A percentile compares a stretch with the other conserved stretches of the same genome.
phyloP scores from a whole-genome alignment of 768 basidiomycete species.

The Suillus ampliporus region DNA sequence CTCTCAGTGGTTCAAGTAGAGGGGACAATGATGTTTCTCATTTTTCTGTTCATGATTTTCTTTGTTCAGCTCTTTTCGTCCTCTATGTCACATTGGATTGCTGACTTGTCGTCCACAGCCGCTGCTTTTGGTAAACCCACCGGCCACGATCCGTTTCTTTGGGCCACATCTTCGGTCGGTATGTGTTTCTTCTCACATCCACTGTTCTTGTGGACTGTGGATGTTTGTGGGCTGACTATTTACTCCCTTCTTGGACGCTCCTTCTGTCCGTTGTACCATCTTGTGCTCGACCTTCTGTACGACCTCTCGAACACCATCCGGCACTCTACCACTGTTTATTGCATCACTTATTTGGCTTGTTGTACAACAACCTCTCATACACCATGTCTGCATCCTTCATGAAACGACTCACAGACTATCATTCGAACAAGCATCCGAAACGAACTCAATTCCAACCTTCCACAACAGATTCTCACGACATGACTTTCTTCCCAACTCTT shows the following conservation, averaged over 20 bases:
- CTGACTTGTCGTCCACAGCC: slow-evolving; percentile 31
- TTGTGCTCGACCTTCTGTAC: background rate
- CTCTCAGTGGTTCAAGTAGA: slow-evolving; percentile 27
- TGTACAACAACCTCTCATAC: slow-evolving; percentile 22
- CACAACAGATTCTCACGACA: slow-evolving; percentile 43
- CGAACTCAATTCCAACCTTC: slow-evolving; percentile 37
- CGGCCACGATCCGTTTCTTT: slow-evolving; percentile 30
- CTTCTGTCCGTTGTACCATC: background rate
- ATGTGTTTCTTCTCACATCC: slow-evolving; percentile 34
- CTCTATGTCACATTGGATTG: slow-evolving; percentile 13
- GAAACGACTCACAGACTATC: slow-evolving; percentile 46
- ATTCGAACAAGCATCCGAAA: slow-evolving; percentile 53
- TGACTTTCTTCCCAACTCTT: slow-evolving; percentile 58
- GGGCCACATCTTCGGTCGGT: slow-evolving; percentile 30
- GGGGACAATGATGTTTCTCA: slow-evolving; percentile 26
- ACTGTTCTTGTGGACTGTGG: slow-evolving; percentile 9
- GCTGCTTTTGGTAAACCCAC: slow-evolving; percentile 21
- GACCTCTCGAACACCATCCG: slow-evolving; percentile 16
- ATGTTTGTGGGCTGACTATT: slow-evolving; percentile 21
- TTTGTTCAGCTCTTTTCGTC: slow-evolving; percentile 25
- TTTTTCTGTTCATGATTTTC: background rate
- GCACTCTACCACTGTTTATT: slow-evolving; percentile 23
- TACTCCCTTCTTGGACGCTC: slow-evolving; percentile 8
- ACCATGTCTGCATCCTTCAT: slow-evolving; percentile 41
- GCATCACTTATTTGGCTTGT: slow-evolving; percentile 26